Base-by-base conservation (phyloP, 352 stramenopile species). In the Elongisporangium undulatum region DNA sequence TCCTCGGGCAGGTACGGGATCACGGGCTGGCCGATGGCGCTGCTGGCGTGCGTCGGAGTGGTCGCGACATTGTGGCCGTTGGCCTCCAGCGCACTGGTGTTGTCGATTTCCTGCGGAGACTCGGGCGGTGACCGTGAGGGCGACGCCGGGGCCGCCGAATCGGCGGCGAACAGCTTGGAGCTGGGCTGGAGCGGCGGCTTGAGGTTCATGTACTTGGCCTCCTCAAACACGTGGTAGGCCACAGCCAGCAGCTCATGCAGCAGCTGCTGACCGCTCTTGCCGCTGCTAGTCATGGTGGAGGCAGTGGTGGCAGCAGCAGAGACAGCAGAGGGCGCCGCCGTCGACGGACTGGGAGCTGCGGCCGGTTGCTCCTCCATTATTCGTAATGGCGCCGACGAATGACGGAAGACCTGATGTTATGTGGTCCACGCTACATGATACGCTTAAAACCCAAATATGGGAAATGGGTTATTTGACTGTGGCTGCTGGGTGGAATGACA, bases 141-240 rank as follows among this genome's bases (percentile, higher is more conserved):
- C 24, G 59, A 82, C 56, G 23, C 45, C 21, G 39, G 68, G 63
- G 41, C 77, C 55, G 68, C 63, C 21, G 68, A 69, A 39, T 90
- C 78, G 8, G 74, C 59, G n/a, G 79, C 72, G 62, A 92, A 94
- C 45, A 92, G 68, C 56, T 79, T 85, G 48, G 82, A 91, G 61
- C 77, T 94, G 24, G 83, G 79, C 56, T 89, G 85, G 1, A 94
- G 78, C 24, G 85, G 85, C 21, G 83, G 81, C 68, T 90, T 92
- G 20, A 92, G 71, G 63, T 94, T 94, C 68, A 92, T 85, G 67
- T 92, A 69, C 66, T 90, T 90, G 60, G 75, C 81, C 67, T 94
- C 85, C 59, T 89, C 79, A 20, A 92, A 80, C 55, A 92, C 80
- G 48, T 90, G 83, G 58, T 83, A 90, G 20, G 77, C 77, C 59